Percentiles rank a stretch among this genome's conserved stretches.
phyloP scores from a whole-genome alignment of 2,329 filamentous ascomycete species.

The Myriangium duriaei region DNA sequence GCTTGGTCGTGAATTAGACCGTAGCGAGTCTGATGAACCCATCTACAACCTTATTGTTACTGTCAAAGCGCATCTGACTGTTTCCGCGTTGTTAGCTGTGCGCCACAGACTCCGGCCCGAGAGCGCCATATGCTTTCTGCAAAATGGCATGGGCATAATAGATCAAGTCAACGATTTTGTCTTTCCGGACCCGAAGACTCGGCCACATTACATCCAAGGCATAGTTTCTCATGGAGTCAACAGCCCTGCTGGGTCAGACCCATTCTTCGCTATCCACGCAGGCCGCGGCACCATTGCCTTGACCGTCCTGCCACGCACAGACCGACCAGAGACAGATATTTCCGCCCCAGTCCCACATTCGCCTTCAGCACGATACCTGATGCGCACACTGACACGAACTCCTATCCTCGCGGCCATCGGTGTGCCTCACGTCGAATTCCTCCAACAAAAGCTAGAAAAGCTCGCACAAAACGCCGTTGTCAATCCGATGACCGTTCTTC shows the following conservation, averaged over 20 bases:
- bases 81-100: constrained; percentile 54
- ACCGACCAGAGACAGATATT: constrained; percentile 12
- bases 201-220: constrained; percentile 68
- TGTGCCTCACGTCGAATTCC: constrained; percentile 47
- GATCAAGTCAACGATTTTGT: constrained; percentile 61
- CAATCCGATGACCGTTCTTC: constrained; percentile 67
- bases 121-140: constrained; percentile 63
- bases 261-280: constrained; percentile 44
- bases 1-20: constrained; percentile 7
- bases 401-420: constrained; percentile 49
- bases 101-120: constrained; percentile 52
- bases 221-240: constrained; percentile 48
- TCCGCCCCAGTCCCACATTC: constrained; percentile 22
- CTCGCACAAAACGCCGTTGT: constrained; percentile 64
- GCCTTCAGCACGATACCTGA: constrained; percentile 44
- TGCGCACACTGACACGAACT: constrained; percentile 50
- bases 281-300: constrained; percentile 48
- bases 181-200: constrained; percentile 51
- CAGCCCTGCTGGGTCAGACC: constrained; percentile 23
- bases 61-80: constrained; percentile 58
- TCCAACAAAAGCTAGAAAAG: constrained; percentile 65
- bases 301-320: constrained; percentile 35
- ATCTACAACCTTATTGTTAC: constrained; percentile 68
- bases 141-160: constrained; percentile 73
- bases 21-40: constrained; percentile 20